phyloP scores from a whole-genome alignment of 192 early-diverging fungal genomes.

The Backusella macrospora region DNA sequence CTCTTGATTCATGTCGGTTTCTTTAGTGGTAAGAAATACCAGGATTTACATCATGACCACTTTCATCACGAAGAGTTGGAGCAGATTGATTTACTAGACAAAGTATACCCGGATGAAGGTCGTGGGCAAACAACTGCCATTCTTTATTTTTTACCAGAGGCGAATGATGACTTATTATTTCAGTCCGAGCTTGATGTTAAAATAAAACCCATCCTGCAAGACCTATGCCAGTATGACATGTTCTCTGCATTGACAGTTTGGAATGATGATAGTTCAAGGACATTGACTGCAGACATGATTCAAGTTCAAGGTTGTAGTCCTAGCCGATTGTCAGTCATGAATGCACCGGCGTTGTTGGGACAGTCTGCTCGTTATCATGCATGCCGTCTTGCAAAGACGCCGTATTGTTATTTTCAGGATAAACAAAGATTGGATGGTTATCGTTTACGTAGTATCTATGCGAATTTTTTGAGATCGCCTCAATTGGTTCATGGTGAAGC shows the following conservation, averaged over 20 bases:
- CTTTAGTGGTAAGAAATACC: conserved; percentile 39
- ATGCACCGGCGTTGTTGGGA: conserved; percentile 51
- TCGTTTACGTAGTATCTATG: conserved; percentile 54
- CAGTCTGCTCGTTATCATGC: conserved; percentile 60
- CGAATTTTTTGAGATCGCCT: conserved; percentile 58
- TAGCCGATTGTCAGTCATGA: conserved; percentile 47
- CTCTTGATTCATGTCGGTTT: conserved; percentile 39
- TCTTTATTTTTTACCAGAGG: conserved; percentile 25
- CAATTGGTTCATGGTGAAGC: conserved; percentile 58
- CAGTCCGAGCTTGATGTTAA: conserved; percentile 36
- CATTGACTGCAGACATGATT: conserved; percentile 42
- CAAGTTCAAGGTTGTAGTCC: conserved; percentile 32
- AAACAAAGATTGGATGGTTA: conserved; percentile 12
- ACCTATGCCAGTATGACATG: conserved; percentile 59
- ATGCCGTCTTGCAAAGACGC: conserved; percentile 54
- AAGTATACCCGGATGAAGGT: conserved; percentile 54
- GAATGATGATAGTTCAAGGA: conserved; percentile 49
- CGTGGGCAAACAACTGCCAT: conserved; percentile 50
- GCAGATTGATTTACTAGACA: conserved; percentile 42
- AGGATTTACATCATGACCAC: conserved; percentile 36
- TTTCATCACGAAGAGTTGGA: neutral
- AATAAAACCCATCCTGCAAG: conserved; percentile 48
- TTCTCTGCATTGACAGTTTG: conserved; percentile 59
- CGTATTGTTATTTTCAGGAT: conserved; percentile 64
- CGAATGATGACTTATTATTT: conserved; percentile 14